phyloP scores from a whole-genome alignment of 2,329 filamentous ascomycete genomes.

The Pestalotiopsis sp. region DNA sequence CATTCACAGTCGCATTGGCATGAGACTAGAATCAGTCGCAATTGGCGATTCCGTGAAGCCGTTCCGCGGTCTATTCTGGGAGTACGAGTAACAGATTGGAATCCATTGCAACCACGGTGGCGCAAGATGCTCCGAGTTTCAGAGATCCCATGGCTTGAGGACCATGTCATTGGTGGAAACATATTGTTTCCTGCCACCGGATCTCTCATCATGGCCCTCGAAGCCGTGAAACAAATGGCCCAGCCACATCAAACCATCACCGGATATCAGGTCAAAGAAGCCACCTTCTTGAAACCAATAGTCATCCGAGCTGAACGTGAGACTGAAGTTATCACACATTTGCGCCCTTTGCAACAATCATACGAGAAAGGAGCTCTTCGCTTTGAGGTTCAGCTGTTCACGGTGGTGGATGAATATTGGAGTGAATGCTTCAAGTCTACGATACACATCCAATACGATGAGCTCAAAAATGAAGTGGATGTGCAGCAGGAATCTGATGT shows the following conservation, averaged over 20 bases:
- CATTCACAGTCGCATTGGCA: slow-evolving; percentile 36
- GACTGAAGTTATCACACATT: slow-evolving; percentile 33
- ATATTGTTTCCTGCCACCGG: slow-evolving; percentile 39
- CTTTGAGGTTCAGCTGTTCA: slow-evolving; percentile 33
- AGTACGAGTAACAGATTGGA: slow-evolving; percentile 24
- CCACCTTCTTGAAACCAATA: slow-evolving; percentile 33
- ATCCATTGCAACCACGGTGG: slow-evolving; percentile 40
- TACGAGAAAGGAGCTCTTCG: slow-evolving; percentile 26
- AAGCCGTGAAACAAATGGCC: slow-evolving; percentile 34
- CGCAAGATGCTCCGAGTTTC: slow-evolving; percentile 43
- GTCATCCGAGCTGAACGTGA: slow-evolving; percentile 30
- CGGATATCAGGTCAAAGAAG: slow-evolving; percentile 32
- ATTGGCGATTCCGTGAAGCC: slow-evolving; percentile 30
- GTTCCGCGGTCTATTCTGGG: slow-evolving; percentile 33
- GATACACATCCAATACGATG: slow-evolving; percentile 32
- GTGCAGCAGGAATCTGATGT: slow-evolving; percentile 18
- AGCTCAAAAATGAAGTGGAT: slow-evolving; percentile 21
- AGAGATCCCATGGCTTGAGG: slow-evolving; percentile 46
- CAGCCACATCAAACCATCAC: slow-evolving; percentile 18
- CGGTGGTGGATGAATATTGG: slow-evolving; percentile 29
- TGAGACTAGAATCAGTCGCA: slow-evolving; percentile 30
- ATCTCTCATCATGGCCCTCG: slow-evolving; percentile 40
- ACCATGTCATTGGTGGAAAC: slow-evolving; percentile 42
- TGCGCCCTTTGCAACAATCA: slow-evolving; percentile 25
- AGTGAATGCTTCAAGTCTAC: slow-evolving; percentile 32